Evolutionary conservation across 345 rosid genomes (phyloP).

Genomic region (Citrus inodora): DNA sequence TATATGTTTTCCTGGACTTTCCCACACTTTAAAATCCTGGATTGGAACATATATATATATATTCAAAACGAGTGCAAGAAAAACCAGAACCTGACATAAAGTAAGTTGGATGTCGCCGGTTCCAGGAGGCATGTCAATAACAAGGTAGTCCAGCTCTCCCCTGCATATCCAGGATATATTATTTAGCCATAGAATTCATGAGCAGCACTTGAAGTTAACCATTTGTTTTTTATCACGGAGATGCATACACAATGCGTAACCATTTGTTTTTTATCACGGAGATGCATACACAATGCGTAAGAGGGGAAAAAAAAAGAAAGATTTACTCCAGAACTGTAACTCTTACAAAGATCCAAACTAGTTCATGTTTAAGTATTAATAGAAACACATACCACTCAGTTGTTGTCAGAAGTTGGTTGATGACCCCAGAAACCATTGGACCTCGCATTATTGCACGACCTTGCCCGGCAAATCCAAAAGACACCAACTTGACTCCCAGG

Average conservation of each 20-base stretch:
- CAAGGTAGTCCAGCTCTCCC: conserved; percentile 99
- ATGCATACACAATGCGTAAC: not conserved
- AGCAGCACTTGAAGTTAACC: not conserved
- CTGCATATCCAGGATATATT: conserved; percentile 26
- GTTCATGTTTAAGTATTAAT: not conserved
- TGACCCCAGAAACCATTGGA: conserved; percentile 99
- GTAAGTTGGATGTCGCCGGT: conserved; percentile 98
- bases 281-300: not conserved
- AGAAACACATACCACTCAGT: conserved; percentile 67
- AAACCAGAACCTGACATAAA: conserved; percentile 74
- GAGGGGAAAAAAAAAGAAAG: not conserved
- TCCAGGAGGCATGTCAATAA: conserved; percentile 99
- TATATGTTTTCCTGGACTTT: too few species aligned
- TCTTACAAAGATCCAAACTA: not conserved
- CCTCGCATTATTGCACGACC: conserved; percentile 98
- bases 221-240: not conserved
- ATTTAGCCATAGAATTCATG: not conserved
- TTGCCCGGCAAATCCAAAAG: conserved; percentile 97
- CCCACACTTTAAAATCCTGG: too few species aligned
- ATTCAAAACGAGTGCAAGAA: not conserved
- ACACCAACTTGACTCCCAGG: conserved; percentile 90
- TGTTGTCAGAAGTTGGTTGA: conserved; percentile 86
- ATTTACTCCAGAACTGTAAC: not conserved
- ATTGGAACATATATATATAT: too few species aligned
- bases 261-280: not conserved